Conservation (phyloP, 1,284 basidiomycete genomes). For the Sporisorium sorghi region DNA sequence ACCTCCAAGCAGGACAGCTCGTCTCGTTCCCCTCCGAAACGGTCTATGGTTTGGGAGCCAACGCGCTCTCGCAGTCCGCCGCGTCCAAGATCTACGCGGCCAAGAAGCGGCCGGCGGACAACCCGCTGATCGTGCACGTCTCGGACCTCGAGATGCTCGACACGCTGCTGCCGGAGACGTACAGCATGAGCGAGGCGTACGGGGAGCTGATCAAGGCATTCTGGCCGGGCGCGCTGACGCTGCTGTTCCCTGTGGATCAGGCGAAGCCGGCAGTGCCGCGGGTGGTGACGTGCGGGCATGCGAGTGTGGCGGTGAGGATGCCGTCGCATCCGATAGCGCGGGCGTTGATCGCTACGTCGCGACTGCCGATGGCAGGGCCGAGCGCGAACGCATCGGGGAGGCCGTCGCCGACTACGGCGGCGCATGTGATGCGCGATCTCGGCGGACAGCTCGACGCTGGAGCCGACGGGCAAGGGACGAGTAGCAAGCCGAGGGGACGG, state of each 20-base stretch:
- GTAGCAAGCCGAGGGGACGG: slow-evolving; percentile 28
- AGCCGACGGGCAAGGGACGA: slow-evolving; percentile 26
- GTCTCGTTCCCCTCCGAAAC: slow-evolving; percentile 98
- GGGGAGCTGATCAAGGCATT: slow-evolving; percentile 76
- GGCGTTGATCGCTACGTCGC: slow-evolving; percentile 82
- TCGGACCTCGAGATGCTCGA: slow-evolving; percentile 83
- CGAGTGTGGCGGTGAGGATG: slow-evolving; percentile 91
- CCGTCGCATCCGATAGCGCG: slow-evolving; percentile 92
- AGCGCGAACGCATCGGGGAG: slow-evolving; percentile 95
- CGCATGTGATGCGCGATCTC: slow-evolving; percentile 86
- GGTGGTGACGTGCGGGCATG: slow-evolving; percentile 77
- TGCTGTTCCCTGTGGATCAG: slow-evolving; percentile 80
- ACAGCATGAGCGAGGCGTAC: slow-evolving; percentile 40
- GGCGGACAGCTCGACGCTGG: slow-evolving; percentile 73
- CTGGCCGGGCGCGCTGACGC: slow-evolving; percentile 94
- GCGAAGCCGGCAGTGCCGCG: slow-evolving; percentile 45
- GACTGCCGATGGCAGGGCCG: slow-evolving; percentile 88
- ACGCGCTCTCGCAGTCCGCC: slow-evolving; percentile 75
- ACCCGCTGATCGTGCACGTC: slow-evolving; percentile 97
- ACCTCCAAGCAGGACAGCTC: slow-evolving; percentile 62
- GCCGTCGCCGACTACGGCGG: slow-evolving; percentile 91
- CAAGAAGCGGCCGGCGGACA: slow-evolving; percentile 93
- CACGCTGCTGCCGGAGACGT: slow-evolving; percentile 72
- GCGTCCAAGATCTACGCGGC: slow-evolving; percentile 84
- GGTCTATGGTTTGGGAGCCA: slow-evolving; percentile 94